Conservation (phyloP, 768 basidiomycete genomes). For the Flagelloscypha sp. region DNA sequence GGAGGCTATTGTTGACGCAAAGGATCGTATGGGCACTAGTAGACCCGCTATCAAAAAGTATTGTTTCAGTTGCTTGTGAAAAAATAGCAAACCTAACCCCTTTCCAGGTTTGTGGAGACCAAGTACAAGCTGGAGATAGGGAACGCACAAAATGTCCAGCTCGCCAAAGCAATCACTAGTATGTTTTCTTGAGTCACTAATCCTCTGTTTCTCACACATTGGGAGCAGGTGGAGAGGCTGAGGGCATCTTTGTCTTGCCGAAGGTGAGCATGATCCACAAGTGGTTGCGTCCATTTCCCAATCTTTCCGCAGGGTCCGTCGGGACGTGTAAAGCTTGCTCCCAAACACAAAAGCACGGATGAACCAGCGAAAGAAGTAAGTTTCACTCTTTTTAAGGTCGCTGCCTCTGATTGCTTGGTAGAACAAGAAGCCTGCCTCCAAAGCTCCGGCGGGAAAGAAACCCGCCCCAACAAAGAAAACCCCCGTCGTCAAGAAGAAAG, state of each 20-base stretch:
- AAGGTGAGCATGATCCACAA: constrained; percentile 43
- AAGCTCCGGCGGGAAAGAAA: neutral
- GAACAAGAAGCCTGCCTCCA: constrained; percentile 13
- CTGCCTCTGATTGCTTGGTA: constrained; percentile 7
- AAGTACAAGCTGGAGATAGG: constrained; percentile 78
- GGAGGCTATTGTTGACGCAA: too few species aligned
- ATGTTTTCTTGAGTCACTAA: too few species aligned
- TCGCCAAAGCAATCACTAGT: constrained; percentile 77
- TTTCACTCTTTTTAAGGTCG: constrained; percentile 13
- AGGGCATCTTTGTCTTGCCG: constrained; percentile 76
- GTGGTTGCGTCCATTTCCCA: constrained; percentile 21
- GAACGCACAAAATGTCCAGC: constrained; percentile 67
- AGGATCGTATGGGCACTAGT: constrained; percentile 71
- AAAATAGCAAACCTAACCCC: too few species aligned
- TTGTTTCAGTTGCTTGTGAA: too few species aligned
- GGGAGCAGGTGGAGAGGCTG: constrained; percentile 84
- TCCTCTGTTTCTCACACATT: too few species aligned
- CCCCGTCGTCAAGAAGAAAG: constrained; percentile 2
- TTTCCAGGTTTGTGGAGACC: constrained; percentile 67
- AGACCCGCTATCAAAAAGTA: constrained; percentile 93
- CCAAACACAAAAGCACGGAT: constrained; percentile 36
- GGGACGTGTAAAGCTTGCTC: constrained; percentile 69
- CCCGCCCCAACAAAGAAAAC: constrained; percentile 3
- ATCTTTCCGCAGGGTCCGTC: constrained; percentile 46
- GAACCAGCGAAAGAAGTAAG: constrained; percentile 58